These are phyloP conservation scores for Tolypocladium endophyticum DNA, from an alignment of 2,329 filamentous ascomycete genomes.

Conservation along the genomic window DNA sequence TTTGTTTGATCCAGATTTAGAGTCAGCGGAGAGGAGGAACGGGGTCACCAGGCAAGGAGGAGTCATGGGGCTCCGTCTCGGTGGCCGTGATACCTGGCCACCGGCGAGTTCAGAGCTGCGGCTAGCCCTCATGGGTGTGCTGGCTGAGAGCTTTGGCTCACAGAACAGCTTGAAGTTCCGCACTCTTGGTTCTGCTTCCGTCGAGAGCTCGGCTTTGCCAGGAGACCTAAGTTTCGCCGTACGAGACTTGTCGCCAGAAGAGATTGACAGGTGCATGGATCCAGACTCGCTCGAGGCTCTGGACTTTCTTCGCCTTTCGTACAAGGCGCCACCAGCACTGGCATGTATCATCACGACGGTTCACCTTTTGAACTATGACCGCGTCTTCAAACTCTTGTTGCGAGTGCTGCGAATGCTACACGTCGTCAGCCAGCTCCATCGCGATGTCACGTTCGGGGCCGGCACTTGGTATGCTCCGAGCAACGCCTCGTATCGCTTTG, in stretches of 20 bases:
- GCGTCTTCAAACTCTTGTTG: constrained; percentile 70
- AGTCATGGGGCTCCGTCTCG: constrained; percentile 72
- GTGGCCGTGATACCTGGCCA: constrained; percentile 77
- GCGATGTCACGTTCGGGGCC: constrained; percentile 36
- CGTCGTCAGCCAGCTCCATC: constrained; percentile 56
- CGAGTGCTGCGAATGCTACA: constrained; percentile 70
- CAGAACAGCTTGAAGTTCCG: constrained; percentile 9
- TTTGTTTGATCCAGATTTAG: constrained; percentile 74
- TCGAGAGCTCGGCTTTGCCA: constrained; percentile 37
- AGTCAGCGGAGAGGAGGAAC: constrained; percentile 62
- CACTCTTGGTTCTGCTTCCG: constrained; percentile 16
- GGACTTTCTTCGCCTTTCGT: constrained; percentile 86
- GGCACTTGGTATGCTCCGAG: constrained; percentile 23
- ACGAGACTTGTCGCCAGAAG: constrained; percentile 64
- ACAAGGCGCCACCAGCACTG: constrained; percentile 64
- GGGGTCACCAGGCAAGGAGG: constrained; percentile 60
- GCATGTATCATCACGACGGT: constrained; percentile 61
- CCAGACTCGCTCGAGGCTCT: constrained; percentile 74
- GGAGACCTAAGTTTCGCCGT: constrained; percentile 75
- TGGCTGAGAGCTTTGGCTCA: constrained; percentile 60
- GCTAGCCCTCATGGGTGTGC: constrained; percentile 74
- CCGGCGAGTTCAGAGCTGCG: constrained; percentile 90
- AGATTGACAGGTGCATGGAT: constrained; percentile 76
- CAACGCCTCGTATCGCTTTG: constrained; percentile 45
- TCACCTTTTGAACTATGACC: constrained; percentile 71